phyloP scores from a whole-genome alignment of 495 filamentous ascomycete genomes.

The Talaromyces thailandensis region DNA sequence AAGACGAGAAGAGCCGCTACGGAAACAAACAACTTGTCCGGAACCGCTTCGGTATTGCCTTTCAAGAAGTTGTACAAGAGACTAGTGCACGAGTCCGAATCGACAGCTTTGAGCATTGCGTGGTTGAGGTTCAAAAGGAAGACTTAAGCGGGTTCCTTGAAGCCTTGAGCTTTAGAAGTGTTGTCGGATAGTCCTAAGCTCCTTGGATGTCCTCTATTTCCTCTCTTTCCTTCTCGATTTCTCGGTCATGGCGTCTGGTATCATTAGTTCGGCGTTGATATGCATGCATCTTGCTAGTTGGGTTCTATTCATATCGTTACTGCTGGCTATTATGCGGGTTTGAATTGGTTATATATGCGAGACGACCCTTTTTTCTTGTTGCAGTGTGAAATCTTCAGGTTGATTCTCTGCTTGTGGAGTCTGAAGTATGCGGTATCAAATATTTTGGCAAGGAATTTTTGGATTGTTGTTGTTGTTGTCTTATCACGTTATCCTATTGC shows the following conservation, averaged over 20 bases:
- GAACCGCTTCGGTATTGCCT: slow-evolving; percentile 89
- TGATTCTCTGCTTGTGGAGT: not conserved
- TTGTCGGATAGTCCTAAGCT: slow-evolving; percentile 55
- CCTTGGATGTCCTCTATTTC: not conserved
- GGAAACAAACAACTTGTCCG: slow-evolving; percentile 56
- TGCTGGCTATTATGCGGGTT: not conserved
- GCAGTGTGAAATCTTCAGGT: not conserved
- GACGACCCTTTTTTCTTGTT: not conserved
- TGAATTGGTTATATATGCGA: not conserved
- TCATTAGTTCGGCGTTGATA: slow-evolving; percentile 1
- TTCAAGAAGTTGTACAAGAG: slow-evolving; percentile 89
- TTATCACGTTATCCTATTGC: not conserved
- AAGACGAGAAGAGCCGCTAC: slow-evolving; percentile 49
- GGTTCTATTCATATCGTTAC: not conserved
- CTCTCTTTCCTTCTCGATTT: not conserved
- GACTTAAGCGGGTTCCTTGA: slow-evolving; percentile 89
- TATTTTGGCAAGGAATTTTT: not conserved
- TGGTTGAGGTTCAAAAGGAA: slow-evolving; percentile 94
- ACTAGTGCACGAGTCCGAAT: slow-evolving; percentile 85
- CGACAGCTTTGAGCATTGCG: slow-evolving; percentile 94
- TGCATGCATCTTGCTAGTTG: not conserved
- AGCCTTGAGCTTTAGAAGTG: slow-evolving; percentile 80
- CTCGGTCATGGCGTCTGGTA: slow-evolving; percentile 1
- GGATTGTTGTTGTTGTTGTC: not conserved
- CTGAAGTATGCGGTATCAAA: not conserved